Evolutionary conservation across 495 filamentous ascomycete species (phyloP).

Genomic region (Daldinia caldariorum): DNA sequence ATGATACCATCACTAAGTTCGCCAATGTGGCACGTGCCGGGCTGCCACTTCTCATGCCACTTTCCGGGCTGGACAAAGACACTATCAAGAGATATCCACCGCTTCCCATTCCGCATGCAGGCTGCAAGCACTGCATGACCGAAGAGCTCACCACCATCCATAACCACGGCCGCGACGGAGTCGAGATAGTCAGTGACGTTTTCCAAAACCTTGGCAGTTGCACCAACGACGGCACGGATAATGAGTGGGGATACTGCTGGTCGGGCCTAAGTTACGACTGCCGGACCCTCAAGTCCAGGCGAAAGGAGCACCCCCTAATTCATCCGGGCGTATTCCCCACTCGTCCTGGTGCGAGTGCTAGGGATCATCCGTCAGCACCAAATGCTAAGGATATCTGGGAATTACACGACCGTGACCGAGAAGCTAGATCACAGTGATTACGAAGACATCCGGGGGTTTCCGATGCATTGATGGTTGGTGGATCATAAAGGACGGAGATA

Average conservation of each 20-base stretch:
- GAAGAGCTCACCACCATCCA: slow-evolving; percentile 25
- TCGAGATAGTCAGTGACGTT: slow-evolving; percentile 30
- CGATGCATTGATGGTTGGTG: neutral
- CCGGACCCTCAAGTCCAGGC: neutral
- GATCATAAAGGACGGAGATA: neutral
- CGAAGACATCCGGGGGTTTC: neutral
- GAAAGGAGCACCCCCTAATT: neutral
- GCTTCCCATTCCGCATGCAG: neutral
- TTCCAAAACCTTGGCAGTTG: slow-evolving; percentile 25
- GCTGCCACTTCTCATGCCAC: neutral
- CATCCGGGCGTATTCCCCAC: slow-evolving; percentile 18
- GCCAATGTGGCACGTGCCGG: slow-evolving; percentile 2
- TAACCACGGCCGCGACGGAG: slow-evolving; percentile 29
- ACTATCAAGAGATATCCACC: neutral
- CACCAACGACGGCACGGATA: no score
- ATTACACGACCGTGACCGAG: slow-evolving; percentile 16
- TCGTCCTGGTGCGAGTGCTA: slow-evolving; percentile 21
- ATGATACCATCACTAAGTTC: slow-evolving; percentile 7
- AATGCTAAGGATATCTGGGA: slow-evolving; percentile 19
- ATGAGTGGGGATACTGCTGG: slow-evolving; percentile 19
- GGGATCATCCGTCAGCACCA: slow-evolving; percentile 17
- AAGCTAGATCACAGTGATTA: neutral
- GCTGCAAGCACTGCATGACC: slow-evolving; percentile 20
- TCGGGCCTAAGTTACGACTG: neutral
- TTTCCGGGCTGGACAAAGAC: slow-evolving; percentile 6